Conservation (phyloP, 2,329 filamentous ascomycete species). For the Ascochyta pisi region DNA sequence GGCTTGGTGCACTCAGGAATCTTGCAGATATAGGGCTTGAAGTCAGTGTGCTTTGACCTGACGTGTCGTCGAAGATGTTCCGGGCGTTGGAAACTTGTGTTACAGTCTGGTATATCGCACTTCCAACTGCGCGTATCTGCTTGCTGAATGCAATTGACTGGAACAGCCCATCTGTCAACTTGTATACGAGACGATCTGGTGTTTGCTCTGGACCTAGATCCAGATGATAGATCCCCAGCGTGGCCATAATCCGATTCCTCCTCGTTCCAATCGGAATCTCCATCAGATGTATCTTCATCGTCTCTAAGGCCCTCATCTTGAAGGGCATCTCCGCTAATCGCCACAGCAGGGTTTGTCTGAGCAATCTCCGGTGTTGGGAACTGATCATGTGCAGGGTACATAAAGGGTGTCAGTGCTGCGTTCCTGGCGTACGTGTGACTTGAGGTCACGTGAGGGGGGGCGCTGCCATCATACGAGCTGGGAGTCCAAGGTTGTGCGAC, state of each 20-base stretch:
- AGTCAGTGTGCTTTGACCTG: slow-evolving; percentile 23
- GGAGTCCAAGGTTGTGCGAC: slow-evolving; percentile 11
- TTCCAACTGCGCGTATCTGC: slow-evolving; percentile 16
- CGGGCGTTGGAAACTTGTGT: slow-evolving; percentile 21
- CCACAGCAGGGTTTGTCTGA: not conserved
- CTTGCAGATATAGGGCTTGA: slow-evolving; percentile 17
- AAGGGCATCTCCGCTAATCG: not conserved
- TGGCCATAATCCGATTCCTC: slow-evolving; percentile 5
- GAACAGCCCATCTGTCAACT: slow-evolving; percentile 22
- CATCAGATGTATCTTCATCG: not conserved
- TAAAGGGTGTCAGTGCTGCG: not conserved
- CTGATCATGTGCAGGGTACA: not conserved
- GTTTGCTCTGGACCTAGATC: not conserved
- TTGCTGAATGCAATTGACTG: slow-evolving; percentile 1
- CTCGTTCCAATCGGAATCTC: slow-evolving; percentile 6
- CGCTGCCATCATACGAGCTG: not conserved
- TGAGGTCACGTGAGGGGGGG: not conserved
- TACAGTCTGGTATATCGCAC: slow-evolving; percentile 16
- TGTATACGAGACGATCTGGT: slow-evolving; percentile 15
- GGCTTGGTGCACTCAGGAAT: slow-evolving; percentile 18
- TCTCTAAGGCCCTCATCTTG: not conserved
- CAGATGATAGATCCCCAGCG: not conserved
- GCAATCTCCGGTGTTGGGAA: not conserved
- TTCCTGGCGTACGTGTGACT: not conserved
- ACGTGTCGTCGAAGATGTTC: slow-evolving; percentile 36